Evolutionary conservation across 139 green algal species (phyloP), one percentile per base, ranked within the genome.

Genomic region (Chlamydomonas eustigma): DNA sequence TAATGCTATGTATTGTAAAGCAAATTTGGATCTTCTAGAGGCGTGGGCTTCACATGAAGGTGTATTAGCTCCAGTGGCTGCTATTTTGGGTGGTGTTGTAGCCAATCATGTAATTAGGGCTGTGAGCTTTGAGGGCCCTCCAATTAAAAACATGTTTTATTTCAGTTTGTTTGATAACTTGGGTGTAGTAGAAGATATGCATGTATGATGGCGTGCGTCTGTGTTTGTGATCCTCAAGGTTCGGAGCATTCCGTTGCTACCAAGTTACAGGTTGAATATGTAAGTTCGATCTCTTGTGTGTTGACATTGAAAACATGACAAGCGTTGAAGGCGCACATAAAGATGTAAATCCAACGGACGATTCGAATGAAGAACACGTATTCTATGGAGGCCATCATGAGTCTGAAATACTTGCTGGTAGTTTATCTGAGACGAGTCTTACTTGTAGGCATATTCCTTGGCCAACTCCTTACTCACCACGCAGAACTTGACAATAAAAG

Each of bases 101-200:
- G 91, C 87, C 1, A 95, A 97, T 69, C 91, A 96, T 65, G 74
- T 95, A 22, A 79, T 98, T n/a, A 90, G 91, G n/a, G 85, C 84
- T 22, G 77, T 98, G 4, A 93, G 90, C 18, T 31, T 74, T 2
- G 90, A 90, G 34, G 85, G 84, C 1, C 80, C 86, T 32, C 94
- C 93, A 24, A 71, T 98, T 34, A 83, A 90, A 37, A 98, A 98
- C 78, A 81, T 95, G 8, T 94, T 97, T 63, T 90, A 92, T 25
- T 98, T 88, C 73, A 78, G 50, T 12, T 39, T 91, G 24, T 75
- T 63, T 63, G 68, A 75, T 35, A 82, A 84, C 6, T 73, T 39
- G 37, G 91, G 87, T 2, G 32, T 83, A 28, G 80, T 91, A 35
- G 87, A 93, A 73, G 36, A 71, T 18, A 78, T 75, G 71, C 71